Base-by-base conservation (phyloP, 495 filamentous ascomycete species). In the Penicillium crystallinum region DNA sequence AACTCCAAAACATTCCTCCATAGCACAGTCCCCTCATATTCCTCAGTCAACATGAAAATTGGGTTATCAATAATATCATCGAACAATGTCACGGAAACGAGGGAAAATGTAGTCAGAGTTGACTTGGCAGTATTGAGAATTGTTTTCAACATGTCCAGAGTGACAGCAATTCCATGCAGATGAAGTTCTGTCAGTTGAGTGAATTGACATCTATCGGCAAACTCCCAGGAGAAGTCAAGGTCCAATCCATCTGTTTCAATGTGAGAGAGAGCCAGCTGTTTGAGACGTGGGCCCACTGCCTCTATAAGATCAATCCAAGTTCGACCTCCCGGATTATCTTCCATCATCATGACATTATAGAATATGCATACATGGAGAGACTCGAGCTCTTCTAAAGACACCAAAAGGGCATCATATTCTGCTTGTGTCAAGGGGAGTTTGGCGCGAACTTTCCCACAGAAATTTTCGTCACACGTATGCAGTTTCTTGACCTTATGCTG, bases 121-220 rank as follows among this genome's bases (percentile, higher is more conserved):
- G 4, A 10, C 19, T 43, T 51, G 18, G 30, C 14, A 6, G 10
- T 25, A n/a, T 5, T 5, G n/a, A 42, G 22, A 12, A 42, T n/a
- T 27, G 22, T n/a, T 6, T 42, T 27, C 39, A 25, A 17, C 7
- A 31, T 11, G 3, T 46, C 7, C 34, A 7, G 23, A 33, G 19
- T 34, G 17, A 53, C 45, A 15, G 22, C 21, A 15, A 21, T 25
- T 33, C 40, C 6, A 39, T 53, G 41, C 3, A 53, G 35, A 22
- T 46, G 50, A 17, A 53, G 50, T 17, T 46, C 41, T 46, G 33
- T 46, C 2, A 53, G 35, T 22, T 15, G 50, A 19, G 25, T 53
- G 34, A 53, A 53, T 4, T 15, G 27, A 10, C 31, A 25, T 3
- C 10, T 17, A 5, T 33, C 17, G 38, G 17, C 33, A 17, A 46